Evolutionary conservation across 1,139 yeast species (phyloP).

Genomic region (Candida sojae): DNA sequence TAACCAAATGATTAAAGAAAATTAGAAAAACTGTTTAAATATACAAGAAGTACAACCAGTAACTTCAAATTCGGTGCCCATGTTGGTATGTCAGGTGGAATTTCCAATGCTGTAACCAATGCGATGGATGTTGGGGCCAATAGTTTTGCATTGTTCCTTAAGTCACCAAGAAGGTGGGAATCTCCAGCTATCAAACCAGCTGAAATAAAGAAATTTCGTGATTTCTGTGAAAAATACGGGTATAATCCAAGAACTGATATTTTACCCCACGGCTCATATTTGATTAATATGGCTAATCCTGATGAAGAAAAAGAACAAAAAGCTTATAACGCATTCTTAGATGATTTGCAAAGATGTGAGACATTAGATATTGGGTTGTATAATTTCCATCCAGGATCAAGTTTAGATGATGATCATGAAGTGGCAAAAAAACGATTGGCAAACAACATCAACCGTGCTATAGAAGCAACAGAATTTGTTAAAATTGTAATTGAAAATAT

Average conservation of each 20-base stretch:
- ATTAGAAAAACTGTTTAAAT: conserved; percentile 19
- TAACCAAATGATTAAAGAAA: conserved; percentile 5
- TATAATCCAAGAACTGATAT: conserved; percentile 77
- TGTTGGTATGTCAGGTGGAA: conserved; percentile 71
- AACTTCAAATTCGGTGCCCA: conserved; percentile 76
- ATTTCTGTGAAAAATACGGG: conserved; percentile 58
- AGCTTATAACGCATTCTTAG: conserved; percentile 78
- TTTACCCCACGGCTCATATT: conserved; percentile 92
- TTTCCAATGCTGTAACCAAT: conserved; percentile 73
- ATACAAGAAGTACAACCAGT: conserved; percentile 21
- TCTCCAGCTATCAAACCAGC: conserved; percentile 71
- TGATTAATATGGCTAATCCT: conserved; percentile 90
- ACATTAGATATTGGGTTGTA: conserved; percentile 79
- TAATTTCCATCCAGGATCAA: conserved; percentile 95
- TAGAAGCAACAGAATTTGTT: conserved; percentile 70
- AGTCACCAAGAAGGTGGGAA: conserved; percentile 90
- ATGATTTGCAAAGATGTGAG: conserved; percentile 87
- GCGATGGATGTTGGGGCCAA: conserved; percentile 79
- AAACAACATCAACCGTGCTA: conserved; percentile 74
- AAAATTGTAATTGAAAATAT: conserved; percentile 91
- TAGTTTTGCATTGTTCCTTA: conserved; percentile 86
- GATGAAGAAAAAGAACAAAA: conserved; percentile 76
- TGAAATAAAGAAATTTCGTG: conserved; percentile 68
- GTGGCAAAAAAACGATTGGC: conserved; percentile 72
- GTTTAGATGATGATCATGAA: conserved; percentile 69